Conservation (phyloP, 2,329 filamentous ascomycete species). For the Claviceps maximensis region DNA sequence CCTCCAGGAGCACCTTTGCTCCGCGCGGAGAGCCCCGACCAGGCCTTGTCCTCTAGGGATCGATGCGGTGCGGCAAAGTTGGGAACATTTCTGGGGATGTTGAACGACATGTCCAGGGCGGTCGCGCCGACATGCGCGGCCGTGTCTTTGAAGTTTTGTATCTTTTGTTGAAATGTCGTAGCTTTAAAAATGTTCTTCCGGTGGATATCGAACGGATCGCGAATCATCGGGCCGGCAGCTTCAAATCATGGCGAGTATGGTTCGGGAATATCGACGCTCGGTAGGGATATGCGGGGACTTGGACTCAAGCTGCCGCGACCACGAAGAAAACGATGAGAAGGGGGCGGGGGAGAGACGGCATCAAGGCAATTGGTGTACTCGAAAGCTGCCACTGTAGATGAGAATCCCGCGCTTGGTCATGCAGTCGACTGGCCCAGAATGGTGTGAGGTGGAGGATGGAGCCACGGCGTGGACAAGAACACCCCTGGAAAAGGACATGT, state of each 20-base stretch:
- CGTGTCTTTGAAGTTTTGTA: constrained; percentile 30
- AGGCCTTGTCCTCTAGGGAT: constrained; percentile 51
- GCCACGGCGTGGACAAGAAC: background rate
- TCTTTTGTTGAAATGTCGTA: constrained; percentile 32
- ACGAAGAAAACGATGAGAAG: constrained; percentile 14
- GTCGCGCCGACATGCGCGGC: constrained; percentile 35
- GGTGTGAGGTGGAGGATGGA: background rate
- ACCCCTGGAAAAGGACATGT: background rate
- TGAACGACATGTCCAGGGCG: constrained; percentile 49
- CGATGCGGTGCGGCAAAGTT: constrained; percentile 54
- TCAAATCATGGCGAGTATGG: constrained; percentile 13
- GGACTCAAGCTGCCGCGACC: background rate
- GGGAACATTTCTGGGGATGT: constrained; percentile 55
- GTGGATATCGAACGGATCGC: constrained; percentile 32
- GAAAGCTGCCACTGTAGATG: too few relatives aligned
- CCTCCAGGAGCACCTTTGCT: constrained; percentile 19
- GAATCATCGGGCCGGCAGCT: constrained; percentile 22
- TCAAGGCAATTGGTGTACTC: too few relatives aligned
- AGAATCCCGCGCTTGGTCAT: too few relatives aligned
- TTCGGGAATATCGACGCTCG: background rate
- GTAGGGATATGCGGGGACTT: background rate
- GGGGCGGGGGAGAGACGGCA: constrained; percentile 15
- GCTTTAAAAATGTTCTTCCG: constrained; percentile 33
- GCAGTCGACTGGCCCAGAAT: background rate
- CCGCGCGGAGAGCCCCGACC: constrained; percentile 34